A percentile compares a stretch with the other conserved stretches of the same genome.
phyloP scores from a whole-genome alignment of 1,139 yeast species.

The Debaryomycetaceae sp. region DNA sequence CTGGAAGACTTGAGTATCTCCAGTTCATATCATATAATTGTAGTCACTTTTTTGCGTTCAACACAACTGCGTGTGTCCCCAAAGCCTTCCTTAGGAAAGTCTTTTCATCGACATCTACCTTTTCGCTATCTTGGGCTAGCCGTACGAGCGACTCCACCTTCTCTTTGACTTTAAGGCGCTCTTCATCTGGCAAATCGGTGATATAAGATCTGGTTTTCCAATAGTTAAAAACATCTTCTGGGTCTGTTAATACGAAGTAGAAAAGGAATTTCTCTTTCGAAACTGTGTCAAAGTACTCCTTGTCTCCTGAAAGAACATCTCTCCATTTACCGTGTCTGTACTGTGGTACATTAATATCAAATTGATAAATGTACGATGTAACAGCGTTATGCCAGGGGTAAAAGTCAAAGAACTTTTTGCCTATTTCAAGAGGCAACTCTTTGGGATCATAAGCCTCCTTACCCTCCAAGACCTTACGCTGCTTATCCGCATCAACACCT shows the following conservation, averaged over 20 bases:
- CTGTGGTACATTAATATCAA: slow-evolving; percentile 51
- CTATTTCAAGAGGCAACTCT: slow-evolving; percentile 6
- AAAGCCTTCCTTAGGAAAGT: slow-evolving; percentile 19
- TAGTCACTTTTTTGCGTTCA: slow-evolving; percentile 11
- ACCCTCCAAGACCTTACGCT: background rate
- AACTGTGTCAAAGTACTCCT: slow-evolving; percentile 22
- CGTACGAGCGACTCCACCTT: slow-evolving; percentile 23
- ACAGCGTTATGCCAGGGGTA: slow-evolving; percentile 26
- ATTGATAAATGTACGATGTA: slow-evolving; percentile 22
- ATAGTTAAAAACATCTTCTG: slow-evolving; percentile 41
- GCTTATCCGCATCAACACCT: slow-evolving; percentile 3
- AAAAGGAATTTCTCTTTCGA: slow-evolving; percentile 30
- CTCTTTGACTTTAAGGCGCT: slow-evolving; percentile 27
- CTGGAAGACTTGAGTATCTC: no score
- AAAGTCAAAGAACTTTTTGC: slow-evolving; percentile 5
- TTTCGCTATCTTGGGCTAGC: slow-evolving; percentile 16
- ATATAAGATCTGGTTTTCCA: slow-evolving; percentile 62
- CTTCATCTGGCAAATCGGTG: slow-evolving; percentile 40
- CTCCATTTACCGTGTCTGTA: slow-evolving; percentile 54
- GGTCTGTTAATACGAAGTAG: slow-evolving; percentile 25
- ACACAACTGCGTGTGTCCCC: slow-evolving; percentile 25
- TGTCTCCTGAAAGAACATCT: slow-evolving; percentile 26
- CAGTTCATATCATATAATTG: background rate
- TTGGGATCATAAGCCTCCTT: slow-evolving; percentile 1
- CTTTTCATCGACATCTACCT: slow-evolving; percentile 8